A percentile compares a stretch with the other conserved stretches of the same genome.
phyloP scores from a whole-genome alignment of 2,329 filamentous ascomycete genomes.

The Fusarium mundagurra region DNA sequence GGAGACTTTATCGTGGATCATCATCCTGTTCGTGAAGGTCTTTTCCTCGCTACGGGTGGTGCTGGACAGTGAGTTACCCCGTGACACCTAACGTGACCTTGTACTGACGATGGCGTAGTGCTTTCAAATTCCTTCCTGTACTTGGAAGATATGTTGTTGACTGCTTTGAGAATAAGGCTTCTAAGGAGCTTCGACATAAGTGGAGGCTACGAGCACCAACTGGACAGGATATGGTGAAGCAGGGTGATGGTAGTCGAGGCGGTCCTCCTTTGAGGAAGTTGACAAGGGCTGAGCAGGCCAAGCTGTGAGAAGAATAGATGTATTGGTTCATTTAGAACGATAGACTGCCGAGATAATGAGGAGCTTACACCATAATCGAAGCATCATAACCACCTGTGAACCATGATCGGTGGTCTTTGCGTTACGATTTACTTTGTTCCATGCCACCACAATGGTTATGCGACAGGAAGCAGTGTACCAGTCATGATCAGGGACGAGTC shows the following conservation, averaged over 20 bases:
- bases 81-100: accelerated
- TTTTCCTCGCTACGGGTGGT: conserved; percentile 59
- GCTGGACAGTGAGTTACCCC: conserved; percentile 38
- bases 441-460: no score
- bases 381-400: not conserved
- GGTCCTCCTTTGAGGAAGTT: conserved; percentile 43
- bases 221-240: conserved; percentile 19
- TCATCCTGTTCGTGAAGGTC: conserved; percentile 58
- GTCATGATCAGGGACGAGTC: not conserved
- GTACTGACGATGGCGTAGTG: conserved; percentile 13
- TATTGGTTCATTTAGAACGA: not conserved
- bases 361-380: not conserved
- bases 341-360: not conserved
- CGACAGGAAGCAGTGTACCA: not conserved
- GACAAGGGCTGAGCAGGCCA: conserved; percentile 41
- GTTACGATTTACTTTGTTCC: no score
- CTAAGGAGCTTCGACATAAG: conserved; percentile 41
- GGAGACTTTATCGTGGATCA: conserved; percentile 70
- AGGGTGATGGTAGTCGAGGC: conserved; percentile 45
- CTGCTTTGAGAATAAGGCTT: conserved; percentile 47
- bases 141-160: conserved; percentile 41
- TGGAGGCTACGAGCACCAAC: conserved; percentile 41
- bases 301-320: conserved; percentile 22
- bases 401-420: not conserved
- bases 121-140: conserved; percentile 36